Conservation (phyloP, 345 rosid species). For the Sapria himalayana region DNA sequence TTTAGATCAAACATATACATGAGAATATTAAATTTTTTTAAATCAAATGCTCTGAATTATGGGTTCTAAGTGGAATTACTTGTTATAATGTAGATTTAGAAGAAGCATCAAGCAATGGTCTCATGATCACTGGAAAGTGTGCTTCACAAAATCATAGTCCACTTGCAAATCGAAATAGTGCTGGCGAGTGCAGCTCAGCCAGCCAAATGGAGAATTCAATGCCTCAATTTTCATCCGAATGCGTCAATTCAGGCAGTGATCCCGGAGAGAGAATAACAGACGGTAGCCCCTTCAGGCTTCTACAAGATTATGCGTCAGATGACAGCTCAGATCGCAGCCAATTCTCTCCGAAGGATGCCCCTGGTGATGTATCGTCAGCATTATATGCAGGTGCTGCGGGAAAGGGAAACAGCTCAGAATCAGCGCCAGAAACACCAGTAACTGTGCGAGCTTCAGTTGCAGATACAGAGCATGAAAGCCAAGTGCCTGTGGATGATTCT, state of each 20-base stretch:
- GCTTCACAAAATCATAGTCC: constrained; percentile 5
- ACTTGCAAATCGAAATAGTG: constrained; percentile 8
- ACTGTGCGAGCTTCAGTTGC: constrained; percentile 6
- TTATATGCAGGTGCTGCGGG: constrained; percentile 9
- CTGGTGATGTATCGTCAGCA: constrained; percentile 6
- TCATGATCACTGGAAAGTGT: constrained; percentile 4
- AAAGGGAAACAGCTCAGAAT: constrained; percentile 7
- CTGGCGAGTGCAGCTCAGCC: constrained; percentile 5
- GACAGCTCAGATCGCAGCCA: constrained; percentile 15
- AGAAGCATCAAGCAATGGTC: constrained; percentile 3
- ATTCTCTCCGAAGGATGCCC: not conserved
- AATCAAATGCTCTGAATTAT: no score
- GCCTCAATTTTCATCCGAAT: constrained; percentile 8
- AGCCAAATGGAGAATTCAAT: constrained; percentile 8
- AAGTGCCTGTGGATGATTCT: constrained; percentile 3
- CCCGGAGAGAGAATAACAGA: constrained; percentile 9
- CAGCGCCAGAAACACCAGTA: constrained; percentile 6
- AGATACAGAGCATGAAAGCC: constrained; percentile 6
- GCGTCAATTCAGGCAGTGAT: constrained; percentile 6
- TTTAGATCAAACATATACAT: no score
- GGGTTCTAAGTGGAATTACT: not conserved
- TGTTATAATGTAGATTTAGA: constrained; percentile 7
- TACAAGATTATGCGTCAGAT: constrained; percentile 31
- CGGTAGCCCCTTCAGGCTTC: constrained; percentile 25
- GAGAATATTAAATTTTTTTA: no score